Evolutionary conservation across 495 filamentous ascomycete genomes (phyloP).

Genomic region (Emericellopsis terricola): DNA sequence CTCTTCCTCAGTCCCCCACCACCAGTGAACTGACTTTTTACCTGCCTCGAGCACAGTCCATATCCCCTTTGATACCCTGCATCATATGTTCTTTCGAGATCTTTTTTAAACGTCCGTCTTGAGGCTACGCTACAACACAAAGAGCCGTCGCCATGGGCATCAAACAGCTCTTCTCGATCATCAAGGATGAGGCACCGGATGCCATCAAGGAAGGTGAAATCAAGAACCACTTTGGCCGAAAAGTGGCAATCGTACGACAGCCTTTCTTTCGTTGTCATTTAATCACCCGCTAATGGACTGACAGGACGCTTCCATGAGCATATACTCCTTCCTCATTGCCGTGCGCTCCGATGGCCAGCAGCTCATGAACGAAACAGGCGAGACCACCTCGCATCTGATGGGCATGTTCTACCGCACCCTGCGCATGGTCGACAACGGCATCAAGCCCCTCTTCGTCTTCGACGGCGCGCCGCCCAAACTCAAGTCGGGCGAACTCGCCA

Average conservation of each 20-base stretch:
- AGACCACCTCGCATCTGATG: slow-evolving; percentile 96
- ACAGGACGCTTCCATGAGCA: slow-evolving; percentile 95
- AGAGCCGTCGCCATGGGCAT: too few relatives aligned
- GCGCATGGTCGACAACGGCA: slow-evolving; percentile 94
- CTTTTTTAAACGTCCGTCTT: too few relatives aligned
- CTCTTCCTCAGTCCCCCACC: too few relatives aligned
- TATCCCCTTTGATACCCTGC: too few relatives aligned
- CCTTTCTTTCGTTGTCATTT: slow-evolving; percentile 57
- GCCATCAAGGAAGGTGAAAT: slow-evolving; percentile 94
- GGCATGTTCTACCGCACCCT: slow-evolving; percentile 98
- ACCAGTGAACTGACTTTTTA: too few relatives aligned
- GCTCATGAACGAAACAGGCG: slow-evolving; percentile 79
- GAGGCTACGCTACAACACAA: too few relatives aligned
- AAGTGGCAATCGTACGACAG: slow-evolving; percentile 76
- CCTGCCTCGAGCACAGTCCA: too few relatives aligned
- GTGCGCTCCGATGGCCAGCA: slow-evolving; percentile 93
- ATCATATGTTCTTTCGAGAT: too few relatives aligned
- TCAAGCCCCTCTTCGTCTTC: slow-evolving; percentile 96
- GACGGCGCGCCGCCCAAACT: slow-evolving; percentile 92
- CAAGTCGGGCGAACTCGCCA: slow-evolving; percentile 89
- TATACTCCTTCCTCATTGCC: slow-evolving; percentile 96
- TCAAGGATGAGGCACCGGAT: slow-evolving; percentile 81
- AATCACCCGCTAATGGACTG: neutral
- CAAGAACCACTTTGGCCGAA: slow-evolving; percentile 94
- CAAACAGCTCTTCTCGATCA: slow-evolving; percentile 71